phyloP scores from a whole-genome alignment of 768 basidiomycete species.

The Crassisporium funariophilum region DNA sequence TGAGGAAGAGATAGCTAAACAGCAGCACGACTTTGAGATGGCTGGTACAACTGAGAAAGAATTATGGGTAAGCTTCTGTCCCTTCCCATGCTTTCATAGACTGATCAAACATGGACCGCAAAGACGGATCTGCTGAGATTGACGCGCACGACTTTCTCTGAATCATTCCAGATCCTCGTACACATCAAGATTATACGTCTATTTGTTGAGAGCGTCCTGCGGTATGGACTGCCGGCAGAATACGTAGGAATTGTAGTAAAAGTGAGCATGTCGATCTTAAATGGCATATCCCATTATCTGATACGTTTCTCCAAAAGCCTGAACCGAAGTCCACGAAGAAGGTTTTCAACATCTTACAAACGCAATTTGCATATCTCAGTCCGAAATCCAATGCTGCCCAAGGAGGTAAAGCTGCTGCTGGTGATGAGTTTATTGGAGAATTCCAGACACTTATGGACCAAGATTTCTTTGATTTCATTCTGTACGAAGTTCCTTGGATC shows the following conservation, averaged over 20 bases:
- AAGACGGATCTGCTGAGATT: slow-evolving; percentile 91
- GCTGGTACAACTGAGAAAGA: slow-evolving; percentile 91
- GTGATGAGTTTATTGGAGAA: slow-evolving; percentile 79
- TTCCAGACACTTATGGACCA: slow-evolving; percentile 93
- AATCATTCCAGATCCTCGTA: slow-evolving; percentile 91
- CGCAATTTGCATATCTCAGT: slow-evolving; percentile 79
- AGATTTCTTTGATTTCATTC: slow-evolving; percentile 93
- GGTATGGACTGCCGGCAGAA: slow-evolving; percentile 93
- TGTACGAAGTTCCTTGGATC: slow-evolving; percentile 94
- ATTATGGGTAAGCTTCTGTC: slow-evolving; percentile 74
- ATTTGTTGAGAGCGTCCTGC: slow-evolving; percentile 92
- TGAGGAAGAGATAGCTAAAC: slow-evolving; percentile 77
- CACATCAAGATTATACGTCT: slow-evolving; percentile 91
- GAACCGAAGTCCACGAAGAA: slow-evolving; percentile 85
- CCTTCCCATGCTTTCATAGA: background rate
- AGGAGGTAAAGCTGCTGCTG: slow-evolving; percentile 39
- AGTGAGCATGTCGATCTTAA: slow-evolving; percentile 38
- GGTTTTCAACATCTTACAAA: slow-evolving; percentile 68
- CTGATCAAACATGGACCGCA: background rate
- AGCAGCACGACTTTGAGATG: slow-evolving; percentile 77
- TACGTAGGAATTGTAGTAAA: slow-evolving; percentile 83
- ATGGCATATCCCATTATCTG: background rate
- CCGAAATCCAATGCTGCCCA: slow-evolving; percentile 63
- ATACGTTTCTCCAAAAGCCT: slow-evolving; percentile 53
- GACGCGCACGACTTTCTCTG: slow-evolving; percentile 94